Evolutionary conservation across 108 stramenopile genomes (phyloP), one percentile per base, ranked within the genome.

Genomic region (Fistulifera pelliculosa): DNA sequence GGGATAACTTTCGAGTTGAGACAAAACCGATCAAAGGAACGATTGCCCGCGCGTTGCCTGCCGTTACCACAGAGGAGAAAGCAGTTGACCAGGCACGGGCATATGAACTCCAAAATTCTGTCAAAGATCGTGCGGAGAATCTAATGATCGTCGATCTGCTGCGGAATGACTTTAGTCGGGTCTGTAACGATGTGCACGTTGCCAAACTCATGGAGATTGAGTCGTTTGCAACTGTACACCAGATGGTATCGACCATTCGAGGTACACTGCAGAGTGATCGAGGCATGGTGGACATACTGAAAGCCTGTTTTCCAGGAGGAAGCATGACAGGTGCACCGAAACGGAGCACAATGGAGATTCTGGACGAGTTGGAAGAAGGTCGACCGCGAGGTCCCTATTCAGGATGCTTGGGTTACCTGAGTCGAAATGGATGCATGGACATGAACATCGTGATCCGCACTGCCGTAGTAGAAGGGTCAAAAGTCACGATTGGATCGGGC

Each of bases 311-410:
- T 57, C 97, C 97, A 0, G 93, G 94, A 19, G 97, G 97, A 0
- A 94, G 93, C 52, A 98, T 98, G 97, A 96, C 96, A 28, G 97
- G 97, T n/a, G 97, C 97, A 16, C 97, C 97, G 27, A 98, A 98
- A 70, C 60, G 78, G 23, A 80, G 94, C 22, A 91, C 94, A 13
- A 87, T 95, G 85, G 93, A 96, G 45, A 76, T 96, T 7, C 70
- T 98, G 28, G 62, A 91, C 26, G 75, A 82, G 28, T 53, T 96
- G 54, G 96, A 97, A 60, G 60, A 68, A 25, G 64, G 79, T 45
- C 64, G 65, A 2, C 64, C 70, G 18, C 79, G 97, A 3, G 96
- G 95, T 13, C 85, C 93, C 1, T 98, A 98, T 68, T 81, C 92
- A 1, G 97, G 97, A 4, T 75, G 79, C 42, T 52, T 98, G 1